Percentiles rank a stretch among this genome's conserved stretches.
These are phyloP conservation scores for Plasmodium malariae DNA, from an alignment of 169 alveolate species.

Conservation along the genomic window DNA sequence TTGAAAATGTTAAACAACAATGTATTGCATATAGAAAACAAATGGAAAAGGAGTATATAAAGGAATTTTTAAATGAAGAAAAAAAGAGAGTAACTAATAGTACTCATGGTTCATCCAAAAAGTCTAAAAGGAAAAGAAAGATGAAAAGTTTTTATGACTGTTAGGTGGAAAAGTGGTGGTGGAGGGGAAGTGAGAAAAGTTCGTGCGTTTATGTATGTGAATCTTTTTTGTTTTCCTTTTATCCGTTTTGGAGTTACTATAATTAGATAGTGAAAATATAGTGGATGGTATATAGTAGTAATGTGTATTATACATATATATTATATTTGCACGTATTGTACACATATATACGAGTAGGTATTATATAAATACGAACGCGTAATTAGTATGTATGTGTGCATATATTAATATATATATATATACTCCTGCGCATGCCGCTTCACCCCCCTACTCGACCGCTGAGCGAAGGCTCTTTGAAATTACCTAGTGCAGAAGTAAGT, in stretches of 20 bases:
- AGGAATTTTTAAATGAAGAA: constrained; percentile 54
- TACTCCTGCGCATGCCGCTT: not conserved
- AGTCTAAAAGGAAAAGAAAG: constrained; percentile 29
- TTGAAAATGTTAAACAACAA: constrained; percentile 71
- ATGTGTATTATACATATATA: too few relatives aligned
- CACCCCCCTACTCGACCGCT: not conserved
- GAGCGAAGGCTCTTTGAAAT: too few relatives aligned
- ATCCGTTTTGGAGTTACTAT: too few relatives aligned
- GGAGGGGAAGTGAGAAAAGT: too few relatives aligned
- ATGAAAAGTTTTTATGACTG: constrained; percentile 52
- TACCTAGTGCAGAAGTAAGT: too few relatives aligned
- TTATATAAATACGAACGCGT: too few relatives aligned
- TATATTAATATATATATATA: constrained; percentile 4
- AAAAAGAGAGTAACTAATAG: constrained; percentile 16
- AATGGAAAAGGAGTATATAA: constrained; percentile 65
- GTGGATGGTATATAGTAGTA: too few relatives aligned
- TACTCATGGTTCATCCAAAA: constrained; percentile 1
- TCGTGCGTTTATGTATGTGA: too few relatives aligned
- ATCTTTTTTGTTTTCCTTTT: too few relatives aligned
- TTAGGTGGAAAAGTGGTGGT: not conserved
- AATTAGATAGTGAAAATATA: too few relatives aligned
- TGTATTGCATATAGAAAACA: constrained; percentile 74
- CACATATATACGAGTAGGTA: too few relatives aligned
- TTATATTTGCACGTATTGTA: too few relatives aligned
- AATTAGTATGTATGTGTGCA: not conserved